Evolutionary conservation across 192 early-diverging fungal genomes (phyloP), one percentile per base, ranked within the genome.

Genomic region (Gigaspora rosea): DNA sequence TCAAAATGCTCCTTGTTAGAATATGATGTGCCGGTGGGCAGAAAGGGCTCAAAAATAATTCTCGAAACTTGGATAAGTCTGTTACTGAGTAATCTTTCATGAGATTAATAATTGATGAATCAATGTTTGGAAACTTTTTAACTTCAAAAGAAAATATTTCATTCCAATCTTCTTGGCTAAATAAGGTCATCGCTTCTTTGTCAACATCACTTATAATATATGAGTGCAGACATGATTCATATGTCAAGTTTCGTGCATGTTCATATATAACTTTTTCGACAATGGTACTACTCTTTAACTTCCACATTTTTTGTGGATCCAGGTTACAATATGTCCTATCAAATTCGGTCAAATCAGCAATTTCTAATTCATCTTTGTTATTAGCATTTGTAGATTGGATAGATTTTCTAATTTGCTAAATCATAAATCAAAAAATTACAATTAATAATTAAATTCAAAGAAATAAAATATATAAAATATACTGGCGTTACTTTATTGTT

Each of bases 21-120:
- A 12, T 72, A 72, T 72, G 8, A 41, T 57, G 52, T 32, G 36
- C 36, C 27, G 13, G 13, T 58, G 57, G 52, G 33, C 46, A 58
- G 15, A 20, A 72, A 72, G 3, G 70, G 27, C 18, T 72, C 16
- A 41, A 73, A 73, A 73, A 73, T 73, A 3, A 73, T 48, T 73
- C 20, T 20, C 9, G 18, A 73, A 73, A 73, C 8, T 8, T 2
- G 15, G 71, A 27, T 73, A 73, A 41, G 49, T 73, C 4, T 12
- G 71, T 58, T 73, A 3, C 5, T 58, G 54, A 73, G 10, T 73
- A 73, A 9, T 58, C 58, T 73, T 48, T 59, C 16, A 59, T 20
- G 2, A 73, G 71, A 1, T 73, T 11, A 36, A 59, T 73, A 27
- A 73, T 10, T 73, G 56, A 48, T 73, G 58, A 46, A 9, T 56